Base-by-base conservation (phyloP, 2,329 filamentous ascomycete genomes). In the Colletotrichum neosansevieriae region DNA sequence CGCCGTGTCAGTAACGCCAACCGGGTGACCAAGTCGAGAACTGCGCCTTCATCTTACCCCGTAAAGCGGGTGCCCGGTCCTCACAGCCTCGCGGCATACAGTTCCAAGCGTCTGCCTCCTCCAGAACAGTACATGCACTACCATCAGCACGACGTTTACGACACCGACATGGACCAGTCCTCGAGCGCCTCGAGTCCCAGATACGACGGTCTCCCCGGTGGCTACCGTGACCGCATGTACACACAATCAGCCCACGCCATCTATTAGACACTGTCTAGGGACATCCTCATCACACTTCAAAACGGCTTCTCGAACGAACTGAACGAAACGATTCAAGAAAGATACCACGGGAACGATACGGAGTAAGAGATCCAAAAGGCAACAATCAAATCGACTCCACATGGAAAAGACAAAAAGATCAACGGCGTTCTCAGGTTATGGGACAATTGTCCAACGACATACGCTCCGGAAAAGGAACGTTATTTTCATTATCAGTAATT, bases 1-100 rank as follows among this genome's bases (percentile, higher is more conserved):
- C 86, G 93, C 64, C 89, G 89, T 66, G 91, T 94, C 61, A 77
- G 77, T 51, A 72, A 72, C 29, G 51, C 71, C 15, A 58, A 50
- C 67, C 56, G 73, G 62, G 64, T 69, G 69, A 51, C 73, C 71
- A 34, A 72, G 60, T 56, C 74, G 17, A 76, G 73, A 58, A 61
- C 63, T 13, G 63, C 64, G 11, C 63, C 67, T 17, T 69, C 67
- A 10, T 67, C 62, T 2, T 69, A 67, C 38, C 63, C 67, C 6
- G 67, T 69, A 15, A 69, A 69, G 67, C 63, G 67, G 9, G 58
- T 69, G 11, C 67, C 67, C 6, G 63, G 63, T 2, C 56, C 67
- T 3, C 24, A 63, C 12, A 69, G 63, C 57, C 67, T 69, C 9
- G 67, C 67, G 10, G 67, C 63, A 10, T 69, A 69, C 57, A 69